Evolutionary conservation across 129 eudicot species (phyloP).

Genomic region (carrot (Daucus carota)): DNA sequence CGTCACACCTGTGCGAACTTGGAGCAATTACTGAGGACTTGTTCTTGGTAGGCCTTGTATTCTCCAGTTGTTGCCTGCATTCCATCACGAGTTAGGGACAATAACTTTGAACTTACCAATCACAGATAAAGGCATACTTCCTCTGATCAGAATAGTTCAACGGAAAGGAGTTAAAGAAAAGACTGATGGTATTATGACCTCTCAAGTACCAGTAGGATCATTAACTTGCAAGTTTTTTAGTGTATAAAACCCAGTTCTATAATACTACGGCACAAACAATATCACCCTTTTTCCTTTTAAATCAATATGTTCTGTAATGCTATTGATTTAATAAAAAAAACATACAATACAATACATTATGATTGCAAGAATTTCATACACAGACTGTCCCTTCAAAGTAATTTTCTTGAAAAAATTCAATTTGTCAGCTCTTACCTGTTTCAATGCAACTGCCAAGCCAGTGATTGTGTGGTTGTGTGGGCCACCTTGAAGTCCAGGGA

Average conservation of each 20-base stretch:
- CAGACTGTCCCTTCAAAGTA: neutral
- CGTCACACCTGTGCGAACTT: constrained; percentile 76
- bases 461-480: constrained; percentile 98
- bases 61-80: constrained; percentile 90
- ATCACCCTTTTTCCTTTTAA: neutral
- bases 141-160: neutral
- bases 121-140: neutral
- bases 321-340: neutral
- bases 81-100: constrained; percentile 8
- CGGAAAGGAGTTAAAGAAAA: neutral
- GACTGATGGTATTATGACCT: neutral
- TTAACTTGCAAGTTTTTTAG: neutral
- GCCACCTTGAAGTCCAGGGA: constrained; percentile 99
- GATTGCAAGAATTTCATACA: neutral
- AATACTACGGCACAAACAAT: neutral
- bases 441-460: constrained; percentile 96
- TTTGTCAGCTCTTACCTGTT: constrained; percentile 54
- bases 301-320: neutral
- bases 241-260: neutral
- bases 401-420: neutral
- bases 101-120: neutral
- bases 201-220: neutral
- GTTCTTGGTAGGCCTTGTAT: constrained; percentile 98
- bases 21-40: constrained; percentile 82
- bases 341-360: neutral